Conservation (phyloP, 768 basidiomycete genomes). For the Boletus patriciae region DNA sequence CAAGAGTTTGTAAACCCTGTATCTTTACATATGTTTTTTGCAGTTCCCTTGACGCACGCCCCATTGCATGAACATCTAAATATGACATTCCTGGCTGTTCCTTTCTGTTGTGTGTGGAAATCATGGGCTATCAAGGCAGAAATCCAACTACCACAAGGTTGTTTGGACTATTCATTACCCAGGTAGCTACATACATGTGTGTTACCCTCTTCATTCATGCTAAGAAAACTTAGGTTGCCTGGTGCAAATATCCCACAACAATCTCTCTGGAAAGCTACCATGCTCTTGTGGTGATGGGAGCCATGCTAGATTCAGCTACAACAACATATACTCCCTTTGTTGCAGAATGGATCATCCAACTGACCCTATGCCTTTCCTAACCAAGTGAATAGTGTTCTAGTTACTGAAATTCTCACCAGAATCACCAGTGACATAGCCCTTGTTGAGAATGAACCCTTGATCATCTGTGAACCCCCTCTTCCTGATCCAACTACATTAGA, state of each 20-base stretch:
- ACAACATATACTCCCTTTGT: neutral
- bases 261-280: neutral
- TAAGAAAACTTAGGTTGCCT: neutral
- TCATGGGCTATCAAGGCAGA: neutral
- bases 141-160: neutral
- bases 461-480: too few relatives aligned
- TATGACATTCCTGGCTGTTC: neutral
- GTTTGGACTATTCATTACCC: neutral
- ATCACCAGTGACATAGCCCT: too few relatives aligned
- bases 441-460: neutral
- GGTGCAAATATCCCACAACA: neutral
- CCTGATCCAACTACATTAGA: neutral
- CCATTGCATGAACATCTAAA: neutral
- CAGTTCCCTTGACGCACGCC: too few relatives aligned
- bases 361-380: neutral
- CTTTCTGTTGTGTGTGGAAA: neutral
- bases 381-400: too few relatives aligned
- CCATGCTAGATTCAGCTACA: neutral
- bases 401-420: too few relatives aligned
- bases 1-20: too few relatives aligned
- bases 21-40: too few relatives aligned
- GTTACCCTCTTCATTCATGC: neutral
- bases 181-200: neutral
- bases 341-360: neutral
- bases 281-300: neutral